Evolutionary conservation across 768 basidiomycete species (phyloP), one percentile per base, ranked within the genome.

Genomic region (Crucibulum laeve): DNA sequence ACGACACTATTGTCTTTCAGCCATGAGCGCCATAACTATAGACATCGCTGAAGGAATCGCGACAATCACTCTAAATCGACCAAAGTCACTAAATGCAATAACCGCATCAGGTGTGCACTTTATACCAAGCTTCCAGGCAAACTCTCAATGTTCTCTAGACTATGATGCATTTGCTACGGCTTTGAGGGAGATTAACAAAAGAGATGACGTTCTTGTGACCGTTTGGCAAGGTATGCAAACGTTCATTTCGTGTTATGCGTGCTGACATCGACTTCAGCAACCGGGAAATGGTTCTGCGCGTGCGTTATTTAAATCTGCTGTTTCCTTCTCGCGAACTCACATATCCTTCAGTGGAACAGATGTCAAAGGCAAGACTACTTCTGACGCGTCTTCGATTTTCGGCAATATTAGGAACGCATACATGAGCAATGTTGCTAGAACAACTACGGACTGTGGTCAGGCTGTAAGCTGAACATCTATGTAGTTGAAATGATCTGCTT

Each of bases 251-350:
- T 4, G 49, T 10, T 28, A 15, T 4, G 15, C 19, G 24, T 40
- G 4, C 23, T 42, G 23, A 25, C 14, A 36, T 28, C 28, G 22
- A 42, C 21, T 18, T 18, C 35, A 84, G 84, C 80, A 7, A 80
- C 68, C 25, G 84, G 84, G 2, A 74, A 68, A 48, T 86, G 82
- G 82, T 86, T 87, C 59, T 87, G 82, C 65, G 74, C 84, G 84
- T 85, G 56, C 54, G 82, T 62, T 14, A 3, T 24, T 32, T 44
- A 38, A 32, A 19, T 18, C n/a, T 4, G 37, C 24, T 5, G 19
- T 34, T 38, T 36, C 15, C 24, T 40, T 14, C 26, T 5, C 17
- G 39, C 25, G 13, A 45, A 42, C 24, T 47, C 25, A 4, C 22
- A 25, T 18, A 34, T 40, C 26, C 18, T 23, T 25, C 49, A 85